These are phyloP conservation scores for Guadua angustifolia DNA, from an alignment of 176 grass and related monocot genomes.

Conservation along the genomic window DNA sequence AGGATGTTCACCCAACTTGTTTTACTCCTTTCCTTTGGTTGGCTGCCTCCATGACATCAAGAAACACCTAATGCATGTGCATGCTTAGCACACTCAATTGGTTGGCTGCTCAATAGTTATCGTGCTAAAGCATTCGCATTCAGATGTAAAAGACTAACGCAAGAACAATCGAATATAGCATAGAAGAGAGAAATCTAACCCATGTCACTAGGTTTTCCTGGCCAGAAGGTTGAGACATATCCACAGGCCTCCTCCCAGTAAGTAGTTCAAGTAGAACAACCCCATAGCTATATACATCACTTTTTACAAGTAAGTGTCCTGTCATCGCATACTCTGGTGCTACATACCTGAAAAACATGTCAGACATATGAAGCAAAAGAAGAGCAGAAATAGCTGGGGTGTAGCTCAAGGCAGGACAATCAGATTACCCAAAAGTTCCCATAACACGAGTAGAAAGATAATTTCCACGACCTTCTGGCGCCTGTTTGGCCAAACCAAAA, in stretches of 20 bases:
- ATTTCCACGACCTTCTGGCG: conserved; percentile 84
- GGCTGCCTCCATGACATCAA: conserved; percentile 10
- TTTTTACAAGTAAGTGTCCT: conserved; percentile 97
- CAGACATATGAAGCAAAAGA: conserved; percentile 39
- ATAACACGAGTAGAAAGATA: conserved; percentile 98
- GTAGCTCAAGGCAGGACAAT: conserved; percentile 15
- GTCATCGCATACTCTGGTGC: conserved; percentile 99
- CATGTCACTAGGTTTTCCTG: conserved; percentile 97
- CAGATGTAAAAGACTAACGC: conserved; percentile 2
- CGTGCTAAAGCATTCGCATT: background rate
- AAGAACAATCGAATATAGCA: conserved; percentile 25
- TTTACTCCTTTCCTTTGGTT: background rate
- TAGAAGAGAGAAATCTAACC: conserved; percentile 61
- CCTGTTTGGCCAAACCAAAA: conserved; percentile 98
- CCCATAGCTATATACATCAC: conserved; percentile 99
- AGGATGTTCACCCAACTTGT: background rate
- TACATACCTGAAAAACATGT: conserved; percentile 75
- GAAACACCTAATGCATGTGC: background rate
- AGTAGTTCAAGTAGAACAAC: conserved; percentile 97
- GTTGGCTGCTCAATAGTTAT: background rate
- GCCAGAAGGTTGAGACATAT: conserved; percentile 94
- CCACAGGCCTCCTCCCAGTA: conserved; percentile 86
- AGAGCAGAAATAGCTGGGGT: conserved; percentile 23
- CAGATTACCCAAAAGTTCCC: conserved; percentile 96
- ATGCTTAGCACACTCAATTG: background rate